Evolutionary conservation across 106 monocot genomes (phyloP).

Genomic region (Acanthochlamys bracteata): DNA sequence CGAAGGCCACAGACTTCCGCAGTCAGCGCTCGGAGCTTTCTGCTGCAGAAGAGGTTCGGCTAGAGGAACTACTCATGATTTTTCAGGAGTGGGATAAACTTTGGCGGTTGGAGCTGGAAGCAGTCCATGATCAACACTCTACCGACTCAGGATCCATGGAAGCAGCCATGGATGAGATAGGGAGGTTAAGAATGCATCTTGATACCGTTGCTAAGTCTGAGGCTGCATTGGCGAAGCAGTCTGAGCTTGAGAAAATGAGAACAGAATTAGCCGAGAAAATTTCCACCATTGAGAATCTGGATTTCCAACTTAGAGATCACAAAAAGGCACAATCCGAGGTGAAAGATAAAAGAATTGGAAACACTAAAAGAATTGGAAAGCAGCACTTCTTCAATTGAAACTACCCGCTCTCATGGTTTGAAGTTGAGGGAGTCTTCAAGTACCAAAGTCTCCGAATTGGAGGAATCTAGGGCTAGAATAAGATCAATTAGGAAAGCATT

Average conservation of each 20-base stretch:
- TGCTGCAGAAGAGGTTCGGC: slow-evolving; percentile 49
- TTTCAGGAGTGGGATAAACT: slow-evolving; percentile 55
- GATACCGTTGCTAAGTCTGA: slow-evolving; percentile 32
- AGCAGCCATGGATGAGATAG: slow-evolving; percentile 62
- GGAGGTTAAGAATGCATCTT: slow-evolving; percentile 54
- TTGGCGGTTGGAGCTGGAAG: slow-evolving; percentile 83
- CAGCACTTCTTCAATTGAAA: slow-evolving; percentile 9
- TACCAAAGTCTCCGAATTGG: slow-evolving; percentile 8
- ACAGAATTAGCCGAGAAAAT: slow-evolving; percentile 23
- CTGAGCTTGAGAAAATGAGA: slow-evolving; percentile 36
- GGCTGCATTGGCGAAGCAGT: slow-evolving; percentile 18
- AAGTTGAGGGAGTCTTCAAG: slow-evolving; percentile 13
- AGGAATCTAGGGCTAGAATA: slow-evolving; percentile 19
- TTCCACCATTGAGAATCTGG: slow-evolving; percentile 35
- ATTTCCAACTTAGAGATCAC: slow-evolving; percentile 22
- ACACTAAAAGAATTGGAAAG: slow-evolving; percentile 29
- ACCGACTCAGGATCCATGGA: slow-evolving; percentile 42
- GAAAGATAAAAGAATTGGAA: slow-evolving; percentile 19
- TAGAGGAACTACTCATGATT: slow-evolving; percentile 56
- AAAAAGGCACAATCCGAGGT: slow-evolving; percentile 30
- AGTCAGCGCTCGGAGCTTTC: slow-evolving; percentile 52
- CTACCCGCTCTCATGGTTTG: neutral
- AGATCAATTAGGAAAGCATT: slow-evolving; percentile 25
- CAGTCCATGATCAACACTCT: slow-evolving; percentile 58
- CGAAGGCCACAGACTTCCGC: slow-evolving; percentile 51